A percentile compares a stretch with the other conserved stretches of the same genome.
Evolutionary conservation across 2,329 filamentous ascomycete genomes (phyloP).

Genomic region (Aspergillus calidoustus): DNA sequence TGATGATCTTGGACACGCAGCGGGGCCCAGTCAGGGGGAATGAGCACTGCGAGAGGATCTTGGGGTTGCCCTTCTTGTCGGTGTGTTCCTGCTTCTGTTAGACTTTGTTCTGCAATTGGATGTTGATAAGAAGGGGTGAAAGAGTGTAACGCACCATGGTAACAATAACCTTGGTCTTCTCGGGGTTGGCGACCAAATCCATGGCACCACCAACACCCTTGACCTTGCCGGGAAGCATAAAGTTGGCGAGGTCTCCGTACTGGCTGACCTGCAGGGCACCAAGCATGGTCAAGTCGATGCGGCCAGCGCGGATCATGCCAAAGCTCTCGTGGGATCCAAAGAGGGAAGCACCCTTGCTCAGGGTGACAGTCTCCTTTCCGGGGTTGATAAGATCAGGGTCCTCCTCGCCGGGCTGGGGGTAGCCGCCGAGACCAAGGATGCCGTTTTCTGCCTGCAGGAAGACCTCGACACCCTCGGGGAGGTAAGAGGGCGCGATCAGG

Average conservation of each 20-base stretch:
- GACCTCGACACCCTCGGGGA: conserved; percentile 71
- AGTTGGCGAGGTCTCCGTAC: conserved; percentile 80
- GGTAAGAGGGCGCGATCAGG: conserved; percentile 76
- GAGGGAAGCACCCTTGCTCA: conserved; percentile 73
- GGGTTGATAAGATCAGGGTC: conserved; percentile 85
- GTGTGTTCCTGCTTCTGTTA: conserved; percentile 58
- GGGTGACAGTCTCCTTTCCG: conserved; percentile 84
- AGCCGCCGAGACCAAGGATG: conserved; percentile 79
- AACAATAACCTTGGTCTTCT: conserved; percentile 73
- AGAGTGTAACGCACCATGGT: conserved; percentile 52
- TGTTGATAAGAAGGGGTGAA: too few relatives aligned
- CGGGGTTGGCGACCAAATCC: conserved; percentile 75
- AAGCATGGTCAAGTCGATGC: conserved; percentile 82
- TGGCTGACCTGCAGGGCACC: conserved; percentile 82
- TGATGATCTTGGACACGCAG: conserved; percentile 73
- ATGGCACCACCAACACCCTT: conserved; percentile 86
- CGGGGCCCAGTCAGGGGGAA: conserved; percentile 69
- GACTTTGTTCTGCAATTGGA: not conserved
- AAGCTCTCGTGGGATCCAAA: conserved; percentile 85
- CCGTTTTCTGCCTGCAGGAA: conserved; percentile 89
- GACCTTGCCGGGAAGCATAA: conserved; percentile 84
- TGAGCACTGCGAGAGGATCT: conserved; percentile 65
- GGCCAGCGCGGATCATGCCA: conserved; percentile 83
- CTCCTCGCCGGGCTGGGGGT: conserved; percentile 70
- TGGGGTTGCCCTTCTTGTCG: conserved; percentile 70